Evolutionary conservation across 352 stramenopile species (phyloP).

Genomic region (Pythium sp.): DNA sequence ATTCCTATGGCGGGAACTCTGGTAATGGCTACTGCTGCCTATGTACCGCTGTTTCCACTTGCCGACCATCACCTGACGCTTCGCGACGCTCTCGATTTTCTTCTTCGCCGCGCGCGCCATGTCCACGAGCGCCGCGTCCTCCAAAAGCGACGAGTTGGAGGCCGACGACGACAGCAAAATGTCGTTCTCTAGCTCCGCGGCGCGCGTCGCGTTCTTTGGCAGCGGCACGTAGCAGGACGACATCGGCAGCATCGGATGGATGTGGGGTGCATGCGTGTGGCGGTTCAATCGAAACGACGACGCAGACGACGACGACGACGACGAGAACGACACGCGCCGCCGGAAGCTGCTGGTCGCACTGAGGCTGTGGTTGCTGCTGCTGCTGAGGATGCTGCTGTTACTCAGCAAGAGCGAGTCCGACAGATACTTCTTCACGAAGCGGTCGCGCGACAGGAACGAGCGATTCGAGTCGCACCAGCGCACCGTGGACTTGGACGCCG

Average conservation of each 20-base stretch:
- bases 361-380: background rate
- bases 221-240: constrained; percentile 14
- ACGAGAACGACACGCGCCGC: constrained; percentile 6
- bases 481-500: background rate
- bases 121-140: constrained; percentile 31
- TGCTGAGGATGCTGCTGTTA: constrained; percentile 5
- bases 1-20: background rate
- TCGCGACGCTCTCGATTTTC: constrained; percentile 39
- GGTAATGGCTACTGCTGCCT: constrained; percentile 21
- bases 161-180: constrained; percentile 33
- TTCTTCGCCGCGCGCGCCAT: constrained; percentile 40
- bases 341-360: background rate
- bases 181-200: constrained; percentile 26
- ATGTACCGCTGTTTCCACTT: constrained; percentile 40
- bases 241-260: background rate
- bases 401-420: constrained; percentile 12
- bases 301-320: background rate
- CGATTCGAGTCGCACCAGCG: constrained; percentile 10
- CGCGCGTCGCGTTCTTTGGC: constrained; percentile 3
- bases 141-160: constrained; percentile 26
- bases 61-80: constrained; percentile 42
- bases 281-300: constrained; percentile 4
- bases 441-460: constrained; percentile 15
- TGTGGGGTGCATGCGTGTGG: background rate
- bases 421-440: constrained; percentile 13